phyloP scores from a whole-genome alignment of 2,329 filamentous ascomycete species.

The Cryoendolithus antarcticus region DNA sequence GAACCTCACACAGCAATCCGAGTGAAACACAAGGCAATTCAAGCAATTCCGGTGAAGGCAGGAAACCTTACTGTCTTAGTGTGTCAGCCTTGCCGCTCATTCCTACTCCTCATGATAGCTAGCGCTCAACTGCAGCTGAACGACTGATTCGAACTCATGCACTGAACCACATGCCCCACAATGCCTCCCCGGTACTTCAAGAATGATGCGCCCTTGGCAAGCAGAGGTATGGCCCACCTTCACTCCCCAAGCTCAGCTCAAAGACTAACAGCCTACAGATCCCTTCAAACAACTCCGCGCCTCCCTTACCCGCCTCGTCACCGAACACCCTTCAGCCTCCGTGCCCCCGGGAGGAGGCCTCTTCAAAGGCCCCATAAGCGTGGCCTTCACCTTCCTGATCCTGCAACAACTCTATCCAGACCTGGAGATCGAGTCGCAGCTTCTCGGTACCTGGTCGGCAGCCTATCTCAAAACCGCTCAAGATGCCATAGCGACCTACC shows the following conservation, averaged over 20 bases:
- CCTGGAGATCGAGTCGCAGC: conserved; percentile 32
- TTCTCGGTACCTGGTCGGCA: conserved; percentile 37
- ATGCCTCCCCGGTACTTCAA: conserved; percentile 25
- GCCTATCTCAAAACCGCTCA: conserved; percentile 39
- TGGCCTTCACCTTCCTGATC: conserved; percentile 39
- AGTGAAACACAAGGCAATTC: no score
- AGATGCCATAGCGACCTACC: conserved; percentile 36
- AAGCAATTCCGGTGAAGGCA: no score
- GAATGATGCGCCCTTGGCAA: conserved; percentile 25
- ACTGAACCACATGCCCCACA: no score
- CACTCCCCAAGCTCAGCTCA: not conserved
- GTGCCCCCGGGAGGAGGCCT: conserved; percentile 36
- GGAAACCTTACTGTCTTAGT: no score
- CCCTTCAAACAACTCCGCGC: conserved; percentile 39
- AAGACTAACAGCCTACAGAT: conserved; percentile 18
- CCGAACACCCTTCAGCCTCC: conserved; percentile 33
- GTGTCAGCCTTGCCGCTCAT: no score
- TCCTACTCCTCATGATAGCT: no score
- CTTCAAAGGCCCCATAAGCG: conserved; percentile 37
- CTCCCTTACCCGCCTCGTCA: conserved; percentile 37
- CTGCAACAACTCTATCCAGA: conserved; percentile 38
- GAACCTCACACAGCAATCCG: no score
- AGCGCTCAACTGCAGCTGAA: no score
- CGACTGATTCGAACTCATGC: no score
- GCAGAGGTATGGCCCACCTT: conserved; percentile 17